Conservation (phyloP, 768 basidiomycete species). For the Tylopilus felleus region DNA sequence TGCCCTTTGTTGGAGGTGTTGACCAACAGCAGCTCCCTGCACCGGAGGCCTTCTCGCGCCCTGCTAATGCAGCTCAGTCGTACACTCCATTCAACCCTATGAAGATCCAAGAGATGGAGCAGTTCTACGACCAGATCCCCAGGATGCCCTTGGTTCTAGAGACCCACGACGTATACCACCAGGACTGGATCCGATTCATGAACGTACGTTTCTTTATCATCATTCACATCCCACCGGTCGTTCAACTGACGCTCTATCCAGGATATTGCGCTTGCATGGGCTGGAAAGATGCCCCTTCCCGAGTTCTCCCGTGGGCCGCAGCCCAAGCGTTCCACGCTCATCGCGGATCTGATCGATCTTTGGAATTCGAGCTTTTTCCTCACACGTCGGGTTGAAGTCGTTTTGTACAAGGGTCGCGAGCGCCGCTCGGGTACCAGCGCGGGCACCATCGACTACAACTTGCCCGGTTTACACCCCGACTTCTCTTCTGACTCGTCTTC, state of each 20-base stretch:
- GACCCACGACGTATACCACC: conserved; percentile 72
- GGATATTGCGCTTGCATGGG: conserved; percentile 77
- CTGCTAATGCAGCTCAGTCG: conserved; percentile 61
- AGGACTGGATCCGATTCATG: conserved; percentile 80
- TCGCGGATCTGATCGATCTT: conserved; percentile 70
- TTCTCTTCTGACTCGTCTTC: conserved; percentile 37
- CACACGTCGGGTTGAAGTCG: conserved; percentile 70
- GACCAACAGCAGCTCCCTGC: conserved; percentile 45
- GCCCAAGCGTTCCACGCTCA: conserved; percentile 56
- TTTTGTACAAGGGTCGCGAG: conserved; percentile 78
- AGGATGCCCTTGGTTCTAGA: conserved; percentile 70
- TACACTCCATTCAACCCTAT: conserved; percentile 68
- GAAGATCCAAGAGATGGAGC: conserved; percentile 77
- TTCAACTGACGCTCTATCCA: conserved; percentile 23
- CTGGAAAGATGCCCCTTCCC: conserved; percentile 67
- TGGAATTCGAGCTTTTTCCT: conserved; percentile 81
- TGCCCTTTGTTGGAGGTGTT: conserved; percentile 19
- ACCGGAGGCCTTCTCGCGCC: conserved; percentile 74
- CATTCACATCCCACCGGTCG: neutral
- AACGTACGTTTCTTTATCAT: conserved; percentile 44
- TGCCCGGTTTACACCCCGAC: conserved; percentile 48
- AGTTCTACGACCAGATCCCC: conserved; percentile 61
- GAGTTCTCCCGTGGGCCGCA: conserved; percentile 44
- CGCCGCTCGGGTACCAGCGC: conserved; percentile 64
- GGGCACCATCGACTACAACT: conserved; percentile 52